A percentile compares a stretch with the other conserved stretches of the same genome.
phyloP scores from a whole-genome alignment of 306 rosid genomes.

The Parietaria judaica region DNA sequence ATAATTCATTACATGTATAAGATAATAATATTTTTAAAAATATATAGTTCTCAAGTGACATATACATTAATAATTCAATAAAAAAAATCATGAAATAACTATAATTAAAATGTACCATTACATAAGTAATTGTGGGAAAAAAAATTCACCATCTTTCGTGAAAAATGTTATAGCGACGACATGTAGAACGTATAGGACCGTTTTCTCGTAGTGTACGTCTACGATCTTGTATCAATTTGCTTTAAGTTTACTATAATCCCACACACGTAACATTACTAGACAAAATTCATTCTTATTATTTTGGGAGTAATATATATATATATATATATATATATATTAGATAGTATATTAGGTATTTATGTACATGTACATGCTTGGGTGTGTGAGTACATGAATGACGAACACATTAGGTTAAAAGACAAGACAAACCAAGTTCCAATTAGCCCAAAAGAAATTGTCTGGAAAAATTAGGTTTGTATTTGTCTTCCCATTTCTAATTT shows the following conservation, averaged over 20 bases:
- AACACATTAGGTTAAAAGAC: neutral
- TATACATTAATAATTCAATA: no score
- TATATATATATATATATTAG: neutral
- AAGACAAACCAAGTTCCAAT: conserved; percentile 22
- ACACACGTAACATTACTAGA: neutral
- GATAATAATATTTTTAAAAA: no score
- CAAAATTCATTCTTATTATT: neutral
- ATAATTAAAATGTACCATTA: no score
- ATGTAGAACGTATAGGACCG: neutral
- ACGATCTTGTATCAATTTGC: no score
- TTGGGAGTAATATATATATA: neutral
- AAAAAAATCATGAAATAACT: no score
- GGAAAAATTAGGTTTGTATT: neutral
- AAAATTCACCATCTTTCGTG: no score
- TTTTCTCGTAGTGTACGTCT: no score
- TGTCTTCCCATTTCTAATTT: conserved; percentile 7
- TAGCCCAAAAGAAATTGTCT: conserved; percentile 2
- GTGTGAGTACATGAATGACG: neutral
- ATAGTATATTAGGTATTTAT: neutral
- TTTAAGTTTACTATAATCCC: no score
- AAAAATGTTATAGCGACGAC: neutral
- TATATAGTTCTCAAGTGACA: no score
- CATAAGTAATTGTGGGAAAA: no score
- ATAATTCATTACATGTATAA: no score
- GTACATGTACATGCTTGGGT: neutral